These are phyloP conservation scores for Rhododendron griersonianum DNA, from an alignment of 148 eudicot species.

Conservation along the genomic window DNA sequence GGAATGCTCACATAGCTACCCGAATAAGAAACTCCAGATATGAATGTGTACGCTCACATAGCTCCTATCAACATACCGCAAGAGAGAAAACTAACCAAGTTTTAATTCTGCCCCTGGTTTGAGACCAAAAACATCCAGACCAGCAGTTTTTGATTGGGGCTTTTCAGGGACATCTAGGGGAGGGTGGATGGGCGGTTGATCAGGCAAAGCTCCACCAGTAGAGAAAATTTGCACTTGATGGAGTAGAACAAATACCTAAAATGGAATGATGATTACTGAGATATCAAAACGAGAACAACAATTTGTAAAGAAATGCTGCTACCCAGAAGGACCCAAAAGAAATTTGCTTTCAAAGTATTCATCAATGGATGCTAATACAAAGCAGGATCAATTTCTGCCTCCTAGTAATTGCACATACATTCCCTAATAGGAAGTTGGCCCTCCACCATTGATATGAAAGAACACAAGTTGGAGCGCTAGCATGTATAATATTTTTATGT, in stretches of 20 bases:
- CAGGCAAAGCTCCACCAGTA: conserved; percentile 70
- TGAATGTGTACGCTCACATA: background rate
- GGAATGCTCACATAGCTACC: no score
- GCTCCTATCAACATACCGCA: background rate
- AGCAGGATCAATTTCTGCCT: background rate
- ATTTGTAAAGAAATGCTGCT: background rate
- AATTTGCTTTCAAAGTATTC: background rate
- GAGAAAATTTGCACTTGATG: conserved; percentile 79
- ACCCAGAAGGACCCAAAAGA: background rate
- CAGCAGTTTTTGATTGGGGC: conserved; percentile 54
- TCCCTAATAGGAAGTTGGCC: background rate
- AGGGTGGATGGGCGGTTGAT: conserved; percentile 54
- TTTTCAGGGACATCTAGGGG: conserved; percentile 45
- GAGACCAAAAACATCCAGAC: conserved; percentile 48
- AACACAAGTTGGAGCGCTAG: background rate
- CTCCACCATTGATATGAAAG: background rate
- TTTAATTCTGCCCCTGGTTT: conserved; percentile 65
- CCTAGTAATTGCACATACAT: background rate
- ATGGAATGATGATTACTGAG: conserved; percentile 3
- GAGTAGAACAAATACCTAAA: conserved; percentile 80
- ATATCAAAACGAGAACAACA: background rate
- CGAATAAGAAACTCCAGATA: background rate
- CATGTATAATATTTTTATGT: background rate
- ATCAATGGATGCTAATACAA: background rate
- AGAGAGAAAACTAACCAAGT: conserved; percentile 55